A percentile compares a stretch with the other conserved stretches of the same genome.
phyloP scores from a whole-genome alignment of 116 monocot species.

The Cymodocea nodosa region DNA sequence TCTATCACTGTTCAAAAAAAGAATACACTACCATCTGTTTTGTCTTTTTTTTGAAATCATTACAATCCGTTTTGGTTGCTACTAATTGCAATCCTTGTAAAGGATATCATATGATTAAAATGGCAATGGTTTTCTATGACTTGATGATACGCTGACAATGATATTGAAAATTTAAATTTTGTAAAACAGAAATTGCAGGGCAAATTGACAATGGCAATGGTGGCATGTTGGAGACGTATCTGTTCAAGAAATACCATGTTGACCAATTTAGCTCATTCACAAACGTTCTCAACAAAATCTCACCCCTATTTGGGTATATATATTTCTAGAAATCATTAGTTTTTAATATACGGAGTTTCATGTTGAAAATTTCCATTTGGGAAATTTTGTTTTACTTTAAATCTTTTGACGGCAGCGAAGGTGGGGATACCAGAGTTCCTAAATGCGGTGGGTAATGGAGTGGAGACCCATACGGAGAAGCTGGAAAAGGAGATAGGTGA shows the following conservation, averaged over 20 bases:
- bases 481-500: conserved; percentile 83
- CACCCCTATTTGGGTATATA: conserved; percentile 11
- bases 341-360: not conserved
- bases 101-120: no score
- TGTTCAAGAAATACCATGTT: not conserved
- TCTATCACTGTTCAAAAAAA: no score
- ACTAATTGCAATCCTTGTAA: not conserved
- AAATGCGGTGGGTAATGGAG: conserved; percentile 62
- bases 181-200: not conserved
- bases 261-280: not conserved
- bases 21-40: no score
- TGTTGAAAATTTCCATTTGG: not conserved
- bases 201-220: conserved; percentile 4
- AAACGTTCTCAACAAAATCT: conserved; percentile 11
- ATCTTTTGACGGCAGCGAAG: conserved; percentile 31
- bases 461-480: conserved; percentile 65
- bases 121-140: not conserved
- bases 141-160: not conserved
- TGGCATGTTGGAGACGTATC: conserved; percentile 10
- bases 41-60: not conserved
- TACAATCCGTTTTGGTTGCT: not conserved
- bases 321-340: no score
- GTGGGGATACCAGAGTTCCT: conserved; percentile 89
- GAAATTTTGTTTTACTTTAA: not conserved
- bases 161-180: not conserved